These are phyloP conservation scores for Pyrus hybrid DNA, from an alignment of 331 rosid species.

Conservation along the genomic window DNA sequence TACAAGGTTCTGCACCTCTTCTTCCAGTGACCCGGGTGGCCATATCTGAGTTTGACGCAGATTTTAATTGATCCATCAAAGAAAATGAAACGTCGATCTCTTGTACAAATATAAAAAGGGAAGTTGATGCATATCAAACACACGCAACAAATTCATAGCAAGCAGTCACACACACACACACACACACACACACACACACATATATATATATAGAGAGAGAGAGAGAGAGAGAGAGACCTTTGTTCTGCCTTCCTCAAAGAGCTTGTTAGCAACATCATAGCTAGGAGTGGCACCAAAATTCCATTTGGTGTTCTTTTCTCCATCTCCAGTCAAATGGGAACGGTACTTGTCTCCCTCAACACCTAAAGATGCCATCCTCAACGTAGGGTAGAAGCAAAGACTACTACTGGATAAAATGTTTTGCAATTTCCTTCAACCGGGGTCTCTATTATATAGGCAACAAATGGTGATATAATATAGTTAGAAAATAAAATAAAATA, in stretches of 20 bases:
- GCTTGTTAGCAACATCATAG: conserved; percentile 30
- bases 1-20: conserved; percentile 52
- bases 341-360: conserved; percentile 25
- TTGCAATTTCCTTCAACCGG: neutral
- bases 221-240: conserved; percentile 15
- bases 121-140: neutral
- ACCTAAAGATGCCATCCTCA: conserved; percentile 5
- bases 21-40: conserved; percentile 69
- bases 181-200: too few relatives aligned
- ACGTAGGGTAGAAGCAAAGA: neutral
- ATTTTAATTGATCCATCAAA: neutral
- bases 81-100: neutral
- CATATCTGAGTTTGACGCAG: conserved; percentile 33
- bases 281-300: conserved; percentile 22
- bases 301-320: conserved; percentile 32
- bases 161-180: neutral
- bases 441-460: neutral
- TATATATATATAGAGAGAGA: neutral
- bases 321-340: conserved; percentile 19
- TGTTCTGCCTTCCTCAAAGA: conserved; percentile 35
- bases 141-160: neutral
- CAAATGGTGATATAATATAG: neutral
- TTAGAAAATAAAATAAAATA: neutral
- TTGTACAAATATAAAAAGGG: neutral
- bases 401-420: neutral